A percentile compares a stretch with the other conserved stretches of the same genome.
These are phyloP conservation scores for Fusarium subglutinans DNA, from an alignment of 2,329 filamentous ascomycete genomes.

Conservation along the genomic window DNA sequence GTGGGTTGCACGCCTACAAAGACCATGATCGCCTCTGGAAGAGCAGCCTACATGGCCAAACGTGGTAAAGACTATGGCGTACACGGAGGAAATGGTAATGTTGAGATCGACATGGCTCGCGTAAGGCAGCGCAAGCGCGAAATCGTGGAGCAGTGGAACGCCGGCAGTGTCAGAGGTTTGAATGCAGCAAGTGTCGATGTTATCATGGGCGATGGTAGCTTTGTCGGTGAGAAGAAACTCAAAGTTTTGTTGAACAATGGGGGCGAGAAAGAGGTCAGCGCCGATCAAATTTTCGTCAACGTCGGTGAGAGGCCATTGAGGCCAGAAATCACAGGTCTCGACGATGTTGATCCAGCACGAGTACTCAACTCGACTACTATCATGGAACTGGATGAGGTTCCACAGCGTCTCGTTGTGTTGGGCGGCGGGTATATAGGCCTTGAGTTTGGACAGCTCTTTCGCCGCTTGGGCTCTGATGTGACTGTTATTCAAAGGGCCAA, in stretches of 20 bases:
- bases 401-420: conserved; percentile 59
- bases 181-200: conserved; percentile 54
- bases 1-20: conserved; percentile 67
- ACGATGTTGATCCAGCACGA: conserved; percentile 46
- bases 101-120: conserved; percentile 57
- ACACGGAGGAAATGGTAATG: conserved; percentile 35
- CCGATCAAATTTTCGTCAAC: conserved; percentile 57
- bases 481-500: conserved; percentile 56
- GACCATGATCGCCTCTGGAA: conserved; percentile 63
- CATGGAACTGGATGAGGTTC: conserved; percentile 57
- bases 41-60: conserved; percentile 56
- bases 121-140: conserved; percentile 62
- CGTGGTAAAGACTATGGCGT: conserved; percentile 59
- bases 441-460: conserved; percentile 63
- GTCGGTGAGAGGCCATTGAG: conserved; percentile 54
- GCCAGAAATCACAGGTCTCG: conserved; percentile 50
- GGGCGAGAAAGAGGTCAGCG: conserved; percentile 47
- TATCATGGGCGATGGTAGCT: conserved; percentile 56
- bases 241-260: conserved; percentile 46
- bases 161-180: conserved; percentile 56
- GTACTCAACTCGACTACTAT: conserved; percentile 59
- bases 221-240: conserved; percentile 52
- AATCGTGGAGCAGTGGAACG: conserved; percentile 60
- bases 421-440: conserved; percentile 63
- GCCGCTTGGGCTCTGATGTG: conserved; percentile 59